Percentiles rank a stretch among this genome's conserved stretches.
phyloP scores from a whole-genome alignment of 768 basidiomycete genomes.

The Xerocomus potaroensis region DNA sequence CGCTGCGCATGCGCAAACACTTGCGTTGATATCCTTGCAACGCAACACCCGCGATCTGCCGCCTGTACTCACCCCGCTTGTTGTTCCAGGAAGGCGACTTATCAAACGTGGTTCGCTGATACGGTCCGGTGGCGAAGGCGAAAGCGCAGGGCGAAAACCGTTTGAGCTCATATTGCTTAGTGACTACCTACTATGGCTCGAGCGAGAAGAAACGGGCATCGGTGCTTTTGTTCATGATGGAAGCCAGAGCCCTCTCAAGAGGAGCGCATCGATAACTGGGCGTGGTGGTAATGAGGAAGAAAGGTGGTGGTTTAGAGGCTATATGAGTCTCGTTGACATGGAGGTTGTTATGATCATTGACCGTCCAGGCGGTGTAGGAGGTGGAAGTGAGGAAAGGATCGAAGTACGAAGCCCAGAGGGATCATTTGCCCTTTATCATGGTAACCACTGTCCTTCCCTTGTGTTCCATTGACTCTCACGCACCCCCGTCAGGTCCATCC shows the following conservation, averaged over 20 bases:
- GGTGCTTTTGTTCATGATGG: constrained; percentile 19
- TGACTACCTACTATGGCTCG: constrained; percentile 78
- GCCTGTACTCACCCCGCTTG: constrained; percentile 70
- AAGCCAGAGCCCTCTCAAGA: constrained; percentile 15
- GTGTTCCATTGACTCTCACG: not conserved
- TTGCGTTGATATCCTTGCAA: constrained; percentile 74
- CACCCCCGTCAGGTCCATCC: constrained; percentile 1
- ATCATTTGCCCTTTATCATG: constrained; percentile 70
- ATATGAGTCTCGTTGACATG: constrained; percentile 64
- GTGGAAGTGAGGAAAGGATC: constrained; percentile 49
- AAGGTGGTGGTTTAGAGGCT: constrained; percentile 70
- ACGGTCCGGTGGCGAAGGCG: constrained; percentile 45
- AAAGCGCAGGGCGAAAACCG: constrained; percentile 32
- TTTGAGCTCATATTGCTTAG: constrained; percentile 79
- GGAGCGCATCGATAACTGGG: constrained; percentile 15
- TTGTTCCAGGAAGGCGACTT: constrained; percentile 76
- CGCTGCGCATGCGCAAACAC: constrained; percentile 71
- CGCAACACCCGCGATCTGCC: constrained; percentile 72
- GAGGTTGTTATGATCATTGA: constrained; percentile 58
- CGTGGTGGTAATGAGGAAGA: constrained; percentile 47
- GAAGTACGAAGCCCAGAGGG: constrained; percentile 75
- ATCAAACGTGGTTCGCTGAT: constrained; percentile 63
- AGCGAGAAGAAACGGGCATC: constrained; percentile 40
- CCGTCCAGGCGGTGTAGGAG: constrained; percentile 20
- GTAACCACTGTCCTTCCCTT: constrained; percentile 34